These are phyloP conservation scores for Amorphotheca resinae DNA, from an alignment of 495 filamentous ascomycete species.

Conservation along the genomic window DNA sequence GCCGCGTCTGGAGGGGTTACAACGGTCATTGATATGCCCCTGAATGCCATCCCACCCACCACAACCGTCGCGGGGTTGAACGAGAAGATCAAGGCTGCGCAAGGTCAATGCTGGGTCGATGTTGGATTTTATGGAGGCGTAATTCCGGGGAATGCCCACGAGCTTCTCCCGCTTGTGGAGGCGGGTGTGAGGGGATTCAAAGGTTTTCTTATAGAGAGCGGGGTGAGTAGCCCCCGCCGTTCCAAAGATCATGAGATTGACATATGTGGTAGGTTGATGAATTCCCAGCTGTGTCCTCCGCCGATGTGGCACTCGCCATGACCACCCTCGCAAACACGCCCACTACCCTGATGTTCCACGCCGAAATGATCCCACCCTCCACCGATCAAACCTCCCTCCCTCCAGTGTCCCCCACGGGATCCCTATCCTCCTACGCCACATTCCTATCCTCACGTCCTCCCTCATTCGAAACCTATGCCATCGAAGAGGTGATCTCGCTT, in stretches of 20 bases:
- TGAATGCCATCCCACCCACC: conserved; percentile 95
- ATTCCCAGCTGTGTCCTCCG: conserved; percentile 77
- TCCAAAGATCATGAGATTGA: background rate
- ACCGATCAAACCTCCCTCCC: conserved; percentile 58
- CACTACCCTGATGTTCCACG: conserved; percentile 96
- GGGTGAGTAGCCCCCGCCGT: conserved; percentile 46
- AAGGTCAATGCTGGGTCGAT: conserved; percentile 94
- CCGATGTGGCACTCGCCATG: conserved; percentile 72
- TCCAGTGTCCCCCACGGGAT: conserved; percentile 61
- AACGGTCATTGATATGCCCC: conserved; percentile 96
- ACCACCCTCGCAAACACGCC: conserved; percentile 57
- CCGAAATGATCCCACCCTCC: conserved; percentile 92
- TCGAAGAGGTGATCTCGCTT: conserved; percentile 72
- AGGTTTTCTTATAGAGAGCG: conserved; percentile 93
- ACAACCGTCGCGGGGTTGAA: conserved; percentile 74
- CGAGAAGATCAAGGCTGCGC: conserved; percentile 74
- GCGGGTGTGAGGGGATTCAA: conserved; percentile 92
- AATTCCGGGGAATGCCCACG: conserved; percentile 74
- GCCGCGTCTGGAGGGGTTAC: conserved; percentile 95
- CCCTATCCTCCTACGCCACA: conserved; percentile 70
- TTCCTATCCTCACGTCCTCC: conserved; percentile 88
- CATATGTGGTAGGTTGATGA: conserved; percentile 59
- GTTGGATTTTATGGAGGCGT: conserved; percentile 97
- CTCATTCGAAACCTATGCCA: conserved; percentile 82
- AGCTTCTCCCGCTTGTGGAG: conserved; percentile 70